Base-by-base conservation (phyloP, 257 asterid genomes). In the Solanum paucissectum region DNA sequence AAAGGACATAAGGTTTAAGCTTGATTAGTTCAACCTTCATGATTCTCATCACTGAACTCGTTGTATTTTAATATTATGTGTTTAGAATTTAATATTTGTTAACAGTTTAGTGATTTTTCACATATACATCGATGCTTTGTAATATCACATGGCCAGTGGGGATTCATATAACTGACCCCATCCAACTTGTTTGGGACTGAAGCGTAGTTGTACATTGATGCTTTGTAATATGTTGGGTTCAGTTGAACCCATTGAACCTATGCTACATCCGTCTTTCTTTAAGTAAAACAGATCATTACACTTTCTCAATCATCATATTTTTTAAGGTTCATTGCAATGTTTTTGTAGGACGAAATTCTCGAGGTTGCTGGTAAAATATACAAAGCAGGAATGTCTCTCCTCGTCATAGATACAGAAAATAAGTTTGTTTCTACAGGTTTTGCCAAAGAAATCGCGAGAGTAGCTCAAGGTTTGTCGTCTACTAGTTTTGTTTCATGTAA, bases 401-500 rank as follows among this genome's bases (percentile, higher is more conserved):
- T 93, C 7, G 88, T 93, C 49, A 89, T 92, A 38, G 92, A 93
- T 89, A 93, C 94, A 2, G 95, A 93, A 87, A 93, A 93, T 85
- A 95, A 95, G 90, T 95, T 95, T 52, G 99, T 97, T 72, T 97
- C 99, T 71, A 97, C 99, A 34, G 99, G 99, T 87, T 97, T 97
- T 82, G 99, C 99, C 21, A 97, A 97, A 87, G 99, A 97, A 94
- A 93, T 97, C 40, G 99, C 99, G 4, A 94, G 98, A 91, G 98
- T 97, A 87, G 98, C 98, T 83, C 99, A 94, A 95, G 99, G 99
- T 95, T 23, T 77, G 91, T 62, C 37, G 7, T 37, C 18, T 16
- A n/a, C 25, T 27, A 62, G 71, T 71, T 71, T 69, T 20, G 21
- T 6, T 21, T 27, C 68, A 9, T 18, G 7, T 18, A 9, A 12